phyloP scores from a whole-genome alignment of 352 stramenopile genomes.

The Aphanomyces invadans region DNA sequence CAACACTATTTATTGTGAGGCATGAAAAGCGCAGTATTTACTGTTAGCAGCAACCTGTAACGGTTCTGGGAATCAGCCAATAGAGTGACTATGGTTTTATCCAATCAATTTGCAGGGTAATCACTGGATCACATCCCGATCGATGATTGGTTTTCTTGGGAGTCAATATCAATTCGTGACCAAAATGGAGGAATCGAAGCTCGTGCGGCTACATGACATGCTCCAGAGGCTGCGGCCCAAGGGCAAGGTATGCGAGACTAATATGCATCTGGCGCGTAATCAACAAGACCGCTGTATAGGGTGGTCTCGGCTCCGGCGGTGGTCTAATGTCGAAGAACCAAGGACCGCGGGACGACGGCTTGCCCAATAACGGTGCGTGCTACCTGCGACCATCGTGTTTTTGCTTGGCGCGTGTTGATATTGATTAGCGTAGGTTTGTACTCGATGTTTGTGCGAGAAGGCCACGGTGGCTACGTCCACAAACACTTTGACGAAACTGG shows the following conservation, averaged over 20 bases:
- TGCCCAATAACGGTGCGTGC: conserved; percentile 58
- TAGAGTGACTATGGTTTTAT: conserved; percentile 8
- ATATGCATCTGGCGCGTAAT: not conserved
- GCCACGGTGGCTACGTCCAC: conserved; percentile 63
- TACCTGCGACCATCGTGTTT: too few species aligned
- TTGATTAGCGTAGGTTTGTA: conserved; percentile 41
- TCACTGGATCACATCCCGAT: conserved; percentile 3
- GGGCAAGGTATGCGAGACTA: conserved; percentile 45
- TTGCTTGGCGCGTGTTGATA: too few species aligned
- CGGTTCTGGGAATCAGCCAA: too few species aligned
- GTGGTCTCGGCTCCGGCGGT: conserved; percentile 54
- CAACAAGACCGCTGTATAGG: conserved; percentile 31
- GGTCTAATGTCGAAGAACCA: conserved; percentile 39
- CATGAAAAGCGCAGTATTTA: too few species aligned
- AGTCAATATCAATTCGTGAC: not conserved
- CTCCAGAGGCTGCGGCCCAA: conserved; percentile 75
- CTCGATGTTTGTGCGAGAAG: conserved; percentile 78
- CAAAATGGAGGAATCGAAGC: conserved; percentile 77
- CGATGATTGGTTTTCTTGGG: conserved; percentile 13
- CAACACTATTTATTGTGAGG: not conserved
- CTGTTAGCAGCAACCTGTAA: not conserved
- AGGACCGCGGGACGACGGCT: conserved; percentile 55
- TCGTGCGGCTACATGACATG: conserved; percentile 78
- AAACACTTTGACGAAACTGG: conserved; percentile 66
- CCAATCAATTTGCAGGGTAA: conserved; percentile 10